These are phyloP conservation scores for Xeromyces bisporus DNA, from an alignment of 495 filamentous ascomycete species.

Conservation along the genomic window DNA sequence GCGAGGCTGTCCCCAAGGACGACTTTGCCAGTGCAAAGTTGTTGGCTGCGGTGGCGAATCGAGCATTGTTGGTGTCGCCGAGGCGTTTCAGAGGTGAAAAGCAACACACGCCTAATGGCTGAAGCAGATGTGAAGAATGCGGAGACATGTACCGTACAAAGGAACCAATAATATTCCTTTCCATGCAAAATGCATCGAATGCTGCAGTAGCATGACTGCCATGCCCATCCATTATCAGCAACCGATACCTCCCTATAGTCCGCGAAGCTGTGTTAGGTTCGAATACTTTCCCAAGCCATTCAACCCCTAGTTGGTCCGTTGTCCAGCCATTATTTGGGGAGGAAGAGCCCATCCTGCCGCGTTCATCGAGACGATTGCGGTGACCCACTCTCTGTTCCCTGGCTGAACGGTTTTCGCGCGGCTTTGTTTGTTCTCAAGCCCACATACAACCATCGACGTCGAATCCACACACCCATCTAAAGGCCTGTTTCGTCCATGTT, in stretches of 20 bases:
- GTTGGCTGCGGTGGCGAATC: too few relatives aligned
- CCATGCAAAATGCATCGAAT: constrained; percentile 8
- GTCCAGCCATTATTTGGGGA: constrained; percentile 11
- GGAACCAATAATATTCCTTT: constrained; percentile 10
- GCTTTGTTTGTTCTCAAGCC: constrained; percentile 5
- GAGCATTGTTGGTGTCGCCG: too few relatives aligned
- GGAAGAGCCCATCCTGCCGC: constrained; percentile 9
- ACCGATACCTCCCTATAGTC: constrained; percentile 5
- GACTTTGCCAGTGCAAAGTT: too few relatives aligned
- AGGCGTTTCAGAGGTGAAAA: too few relatives aligned
- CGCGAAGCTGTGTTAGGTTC: constrained; percentile 2
- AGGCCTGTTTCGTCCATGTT: constrained; percentile 33
- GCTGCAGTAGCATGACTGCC: constrained; percentile 9
- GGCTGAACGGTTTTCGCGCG: constrained; percentile 10
- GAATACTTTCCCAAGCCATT: constrained; percentile 9
- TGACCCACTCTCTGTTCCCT: constrained; percentile 23
- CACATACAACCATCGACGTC: constrained; percentile 9
- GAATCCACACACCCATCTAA: constrained; percentile 21
- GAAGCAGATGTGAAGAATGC: constrained; percentile 11
- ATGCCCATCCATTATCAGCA: constrained; percentile 16
- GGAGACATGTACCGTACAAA: constrained; percentile 12
- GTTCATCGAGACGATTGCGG: constrained; percentile 17
- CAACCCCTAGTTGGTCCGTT: constrained; percentile 6
- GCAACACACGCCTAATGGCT: constrained; percentile 15
- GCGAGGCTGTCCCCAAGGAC: too few relatives aligned